These are phyloP conservation scores for Claviceps lovelessii DNA, from an alignment of 2,329 filamentous ascomycete species.

Conservation along the genomic window DNA sequence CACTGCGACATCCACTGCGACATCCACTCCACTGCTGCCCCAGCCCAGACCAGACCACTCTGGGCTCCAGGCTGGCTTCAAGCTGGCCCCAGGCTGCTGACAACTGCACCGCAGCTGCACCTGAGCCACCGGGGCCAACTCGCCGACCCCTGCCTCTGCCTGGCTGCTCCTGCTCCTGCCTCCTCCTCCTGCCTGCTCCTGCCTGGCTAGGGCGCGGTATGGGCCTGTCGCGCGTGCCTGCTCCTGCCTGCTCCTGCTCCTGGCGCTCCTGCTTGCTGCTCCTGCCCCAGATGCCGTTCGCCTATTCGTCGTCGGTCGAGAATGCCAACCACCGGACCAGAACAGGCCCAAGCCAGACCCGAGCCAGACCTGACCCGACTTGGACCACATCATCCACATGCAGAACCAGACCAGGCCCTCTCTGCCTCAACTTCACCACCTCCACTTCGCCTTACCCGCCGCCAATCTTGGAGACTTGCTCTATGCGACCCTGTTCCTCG, in stretches of 20 bases:
- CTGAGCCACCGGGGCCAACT: background rate
- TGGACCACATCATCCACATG: background rate
- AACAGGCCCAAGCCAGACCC: background rate
- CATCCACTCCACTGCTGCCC: no score
- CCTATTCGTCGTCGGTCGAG: background rate
- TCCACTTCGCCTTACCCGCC: background rate
- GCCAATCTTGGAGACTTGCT: background rate
- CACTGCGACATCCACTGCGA: no score
- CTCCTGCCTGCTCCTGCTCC: background rate
- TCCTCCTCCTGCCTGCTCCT: background rate
- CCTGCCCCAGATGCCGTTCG: background rate
- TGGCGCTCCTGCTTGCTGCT: background rate
- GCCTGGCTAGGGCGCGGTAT: no score
- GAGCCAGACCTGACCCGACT: no score
- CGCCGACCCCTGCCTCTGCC: background rate
- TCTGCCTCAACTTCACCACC: conserved; percentile 1
- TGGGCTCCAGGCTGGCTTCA: background rate
- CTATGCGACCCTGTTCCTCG: background rate
- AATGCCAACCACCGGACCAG: background rate
- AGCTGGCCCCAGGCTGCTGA: no score
- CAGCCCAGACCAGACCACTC: background rate
- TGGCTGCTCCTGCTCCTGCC: background rate
- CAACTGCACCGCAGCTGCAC: no score
- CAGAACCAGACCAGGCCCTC: background rate
- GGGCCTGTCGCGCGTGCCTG: no score